Base-by-base conservation (phyloP, 441 rosid genomes). In the Populus hybrid region DNA sequence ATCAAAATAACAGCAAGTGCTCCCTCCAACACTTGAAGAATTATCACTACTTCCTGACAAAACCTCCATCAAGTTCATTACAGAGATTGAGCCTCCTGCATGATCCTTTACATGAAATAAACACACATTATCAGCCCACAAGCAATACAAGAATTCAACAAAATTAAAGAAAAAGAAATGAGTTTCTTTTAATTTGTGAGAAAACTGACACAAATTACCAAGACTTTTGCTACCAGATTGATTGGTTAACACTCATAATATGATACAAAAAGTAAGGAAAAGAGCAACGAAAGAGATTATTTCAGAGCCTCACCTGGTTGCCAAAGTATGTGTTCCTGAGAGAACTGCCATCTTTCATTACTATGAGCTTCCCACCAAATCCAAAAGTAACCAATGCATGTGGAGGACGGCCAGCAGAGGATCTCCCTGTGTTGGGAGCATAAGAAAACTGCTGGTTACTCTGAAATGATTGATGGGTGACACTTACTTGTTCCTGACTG, bases 351-450 rank as follows among this genome's bases (percentile, higher is more conserved):
- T 88, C 91, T 86, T 89, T 94, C 93, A 93, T 89, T 28, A 97
- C 89, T 76, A 94, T 72, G 72, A 97, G 90, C 82, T 92, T 97
- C 70, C 99, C 99, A 67, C 99, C 98, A 88, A 97, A 97, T 59
- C 98, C 99, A 86, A 97, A 94, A 75, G 87, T 82, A 81, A 93
- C 92, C 82, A 94, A 86, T 26, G 96, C 93, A 88, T 94, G 98
- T 59, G 97, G 89, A 79, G 98, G 99, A 80, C 99, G 98, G 59
- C 97, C 97, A 82, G 92, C 97, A 79, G 98, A 85, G 69, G 97
- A 91, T 86, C 91, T 89, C 78, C 89, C 94, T 1, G 70, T 36
- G 80, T 74, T 79, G 64, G 90, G 83, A 72, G 88, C 86, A 87
- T 81, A 85, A 77, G 91, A 83, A 87, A 88, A 88, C 81, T 84